These are phyloP conservation scores for Coemansia sp. DNA, from an alignment of 192 early-diverging fungal species.

Conservation along the genomic window DNA sequence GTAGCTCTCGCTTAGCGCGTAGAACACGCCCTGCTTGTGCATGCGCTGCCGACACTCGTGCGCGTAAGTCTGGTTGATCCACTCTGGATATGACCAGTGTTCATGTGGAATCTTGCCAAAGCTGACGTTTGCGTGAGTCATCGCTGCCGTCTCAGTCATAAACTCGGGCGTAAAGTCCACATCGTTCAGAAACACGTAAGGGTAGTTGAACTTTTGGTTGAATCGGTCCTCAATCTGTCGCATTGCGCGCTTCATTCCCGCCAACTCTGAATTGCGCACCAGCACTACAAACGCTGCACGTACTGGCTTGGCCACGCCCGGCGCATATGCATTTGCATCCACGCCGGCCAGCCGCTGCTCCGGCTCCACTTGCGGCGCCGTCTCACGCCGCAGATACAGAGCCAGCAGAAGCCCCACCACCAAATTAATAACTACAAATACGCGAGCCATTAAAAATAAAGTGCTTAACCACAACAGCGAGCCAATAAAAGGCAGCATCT, in stretches of 20 bases:
- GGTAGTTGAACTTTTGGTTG: slow-evolving; percentile 77
- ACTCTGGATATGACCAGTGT: slow-evolving; percentile 78
- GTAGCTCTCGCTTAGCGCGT: slow-evolving; percentile 69
- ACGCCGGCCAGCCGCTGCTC: slow-evolving; percentile 15
- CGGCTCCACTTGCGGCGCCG: not conserved
- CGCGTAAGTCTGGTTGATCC: slow-evolving; percentile 70
- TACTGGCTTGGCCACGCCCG: slow-evolving; percentile 25
- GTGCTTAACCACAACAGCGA: not conserved
- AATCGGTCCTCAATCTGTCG: slow-evolving; percentile 78
- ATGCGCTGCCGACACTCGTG: slow-evolving; percentile 57
- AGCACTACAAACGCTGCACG: slow-evolving; percentile 78
- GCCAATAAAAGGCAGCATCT: too few species aligned
- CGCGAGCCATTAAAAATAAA: not conserved
- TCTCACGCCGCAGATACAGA: slow-evolving; percentile 1
- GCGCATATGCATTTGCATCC: slow-evolving; percentile 18
- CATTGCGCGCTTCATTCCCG: slow-evolving; percentile 62
- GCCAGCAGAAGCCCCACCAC: slow-evolving; percentile 35
- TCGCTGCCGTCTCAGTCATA: slow-evolving; percentile 53
- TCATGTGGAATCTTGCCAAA: slow-evolving; percentile 69
- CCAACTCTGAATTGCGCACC: slow-evolving; percentile 68
- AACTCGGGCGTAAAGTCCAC: slow-evolving; percentile 72
- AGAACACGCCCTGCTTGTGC: slow-evolving; percentile 55
- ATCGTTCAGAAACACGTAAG: slow-evolving; percentile 87
- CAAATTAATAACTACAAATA: slow-evolving; percentile 19
- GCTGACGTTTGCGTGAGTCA: slow-evolving; percentile 60